Evolutionary conservation across 352 stramenopile genomes (phyloP), one percentile per base, ranked within the genome.

Genomic region (Pythium rishiriense): DNA sequence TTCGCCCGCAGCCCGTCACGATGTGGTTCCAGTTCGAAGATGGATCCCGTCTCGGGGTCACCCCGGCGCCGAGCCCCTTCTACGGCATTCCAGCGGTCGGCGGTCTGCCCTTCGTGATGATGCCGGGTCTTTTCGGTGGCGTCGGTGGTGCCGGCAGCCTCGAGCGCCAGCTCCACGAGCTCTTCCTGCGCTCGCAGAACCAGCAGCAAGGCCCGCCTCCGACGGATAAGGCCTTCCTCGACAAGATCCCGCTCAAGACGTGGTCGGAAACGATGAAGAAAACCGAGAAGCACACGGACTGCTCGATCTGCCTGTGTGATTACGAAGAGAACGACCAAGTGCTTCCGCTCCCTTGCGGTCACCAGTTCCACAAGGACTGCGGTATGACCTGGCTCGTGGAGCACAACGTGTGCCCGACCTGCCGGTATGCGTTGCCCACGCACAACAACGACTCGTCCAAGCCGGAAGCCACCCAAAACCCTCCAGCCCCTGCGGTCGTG

Each of bases 371-470:
- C 76, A 83, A 87, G 65, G 75, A 88, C 35, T 94, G 85, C 55
- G 80, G 76, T 29, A 76, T 89, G 72, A 81, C 73, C 28, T 94
- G 85, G 85, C 85, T 94, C 2, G 33, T 77, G 6, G 77, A 90
- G 42, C 81, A 94, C 78, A 92, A 91, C 31, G 75, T 91, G 4
- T 94, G 85, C 49, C 85, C 85, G 14, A 92, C 82, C 0, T 94
- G 85, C 63, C 77, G 85, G 42, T 80, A 81, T 45, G 57, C 88
- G 22, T 58, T 94, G 28, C 85, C 85, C 3, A 87, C 70, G 10
- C 62, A 79, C 21, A 58, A 86, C 57, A 66, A 70, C 41, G 57
- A 33, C 11, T 39, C 56, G 22, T 10, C 49, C 12, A 58, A 72
- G 49, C 58, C 64, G 2, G 45, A 64, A n/a, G 14, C 19, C 2